These are phyloP conservation scores for Hymenoscyphus occultus DNA, from an alignment of 2,329 filamentous ascomycete species.

Conservation along the genomic window DNA sequence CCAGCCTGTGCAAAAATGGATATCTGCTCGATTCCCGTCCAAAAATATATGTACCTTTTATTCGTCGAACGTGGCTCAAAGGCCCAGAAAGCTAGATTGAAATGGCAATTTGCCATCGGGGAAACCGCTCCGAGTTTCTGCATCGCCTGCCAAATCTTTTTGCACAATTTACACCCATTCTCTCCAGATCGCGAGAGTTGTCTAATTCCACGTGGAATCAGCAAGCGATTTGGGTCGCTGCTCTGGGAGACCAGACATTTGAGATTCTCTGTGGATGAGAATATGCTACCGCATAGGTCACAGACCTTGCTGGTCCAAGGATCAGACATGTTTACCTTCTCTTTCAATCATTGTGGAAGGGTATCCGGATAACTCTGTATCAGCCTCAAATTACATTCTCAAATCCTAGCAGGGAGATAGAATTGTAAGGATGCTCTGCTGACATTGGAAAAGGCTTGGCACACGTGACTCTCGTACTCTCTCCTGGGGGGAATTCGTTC, in stretches of 20 bases:
- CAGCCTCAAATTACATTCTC: not conserved
- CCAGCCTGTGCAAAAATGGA: not conserved
- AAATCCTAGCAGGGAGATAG: not conserved
- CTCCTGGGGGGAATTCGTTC: too few species aligned
- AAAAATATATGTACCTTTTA: not conserved
- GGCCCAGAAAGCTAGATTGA: not conserved
- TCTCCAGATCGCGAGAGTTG: not conserved
- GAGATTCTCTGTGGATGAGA: not conserved
- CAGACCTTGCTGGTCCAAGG: constrained; percentile 2
- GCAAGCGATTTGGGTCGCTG: not conserved
- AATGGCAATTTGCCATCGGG: not conserved
- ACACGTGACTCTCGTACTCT: too few species aligned
- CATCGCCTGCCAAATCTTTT: not conserved
- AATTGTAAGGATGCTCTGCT: not conserved
- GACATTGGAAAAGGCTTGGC: not conserved
- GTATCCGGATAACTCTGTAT: not conserved
- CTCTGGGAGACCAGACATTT: not conserved
- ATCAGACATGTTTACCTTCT: not conserved
- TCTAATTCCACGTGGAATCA: not conserved
- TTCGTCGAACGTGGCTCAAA: not conserved
- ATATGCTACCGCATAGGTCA: not conserved
- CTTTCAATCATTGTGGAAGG: not conserved
- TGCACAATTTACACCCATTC: not conserved
- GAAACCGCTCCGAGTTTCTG: not conserved
- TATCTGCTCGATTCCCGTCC: not conserved